These are phyloP conservation scores for Boletus smithii DNA, from an alignment of 1,284 basidiomycete genomes.

Conservation along the genomic window DNA sequence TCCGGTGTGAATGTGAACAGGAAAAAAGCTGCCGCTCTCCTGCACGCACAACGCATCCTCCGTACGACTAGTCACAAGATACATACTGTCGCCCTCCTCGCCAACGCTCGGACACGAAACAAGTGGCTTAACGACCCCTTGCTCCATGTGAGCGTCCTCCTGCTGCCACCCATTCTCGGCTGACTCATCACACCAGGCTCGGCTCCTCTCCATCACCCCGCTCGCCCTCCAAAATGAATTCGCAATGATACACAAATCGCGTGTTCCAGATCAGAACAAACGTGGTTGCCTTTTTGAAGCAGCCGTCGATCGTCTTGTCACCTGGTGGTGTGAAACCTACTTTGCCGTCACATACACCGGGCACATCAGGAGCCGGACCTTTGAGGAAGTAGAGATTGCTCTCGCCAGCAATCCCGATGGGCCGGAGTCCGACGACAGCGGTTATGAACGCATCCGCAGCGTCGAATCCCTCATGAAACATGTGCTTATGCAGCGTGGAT, in stretches of 20 bases:
- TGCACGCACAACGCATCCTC: constrained; percentile 63
- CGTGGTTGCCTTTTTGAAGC: constrained; percentile 84
- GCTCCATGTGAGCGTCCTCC: constrained; percentile 58
- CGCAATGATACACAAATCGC: constrained; percentile 75
- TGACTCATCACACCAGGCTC: constrained; percentile 51
- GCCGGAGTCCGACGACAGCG: constrained; percentile 51
- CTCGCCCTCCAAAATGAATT: constrained; percentile 77
- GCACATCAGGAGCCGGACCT: constrained; percentile 71
- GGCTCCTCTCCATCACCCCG: constrained; percentile 82
- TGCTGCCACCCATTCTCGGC: constrained; percentile 13
- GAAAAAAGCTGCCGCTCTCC: constrained; percentile 43
- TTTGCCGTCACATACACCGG: constrained; percentile 64
- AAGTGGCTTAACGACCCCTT: constrained; percentile 80
- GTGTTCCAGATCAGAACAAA: constrained; percentile 73
- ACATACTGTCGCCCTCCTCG: constrained; percentile 78
- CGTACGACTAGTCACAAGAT: constrained; percentile 83
- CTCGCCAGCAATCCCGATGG: constrained; percentile 23
- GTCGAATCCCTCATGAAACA: constrained; percentile 89
- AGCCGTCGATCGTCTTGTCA: constrained; percentile 67
- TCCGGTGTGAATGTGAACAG: constrained; percentile 31
- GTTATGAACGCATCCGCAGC: constrained; percentile 69
- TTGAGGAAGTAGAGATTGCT: constrained; percentile 58
- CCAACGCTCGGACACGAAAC: constrained; percentile 77
- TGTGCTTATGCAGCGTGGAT: constrained; percentile 75
- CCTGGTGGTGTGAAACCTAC: constrained; percentile 81